These are phyloP conservation scores for Lojkania enalia DNA, from an alignment of 2,329 filamentous ascomycete species.

Conservation along the genomic window DNA sequence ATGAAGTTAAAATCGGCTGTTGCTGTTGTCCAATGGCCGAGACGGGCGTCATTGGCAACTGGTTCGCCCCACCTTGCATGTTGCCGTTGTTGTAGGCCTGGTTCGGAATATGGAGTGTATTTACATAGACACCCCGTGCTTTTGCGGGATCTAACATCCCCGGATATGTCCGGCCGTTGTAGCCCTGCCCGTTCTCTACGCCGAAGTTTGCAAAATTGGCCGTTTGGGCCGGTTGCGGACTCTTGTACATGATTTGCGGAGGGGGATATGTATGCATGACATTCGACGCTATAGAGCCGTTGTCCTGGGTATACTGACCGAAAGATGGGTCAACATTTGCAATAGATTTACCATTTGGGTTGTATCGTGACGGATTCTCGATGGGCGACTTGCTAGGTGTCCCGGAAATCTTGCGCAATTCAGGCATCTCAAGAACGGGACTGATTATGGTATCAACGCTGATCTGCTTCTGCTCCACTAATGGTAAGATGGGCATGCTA, in stretches of 20 bases:
- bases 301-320: slow-evolving; percentile 28
- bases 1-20: slow-evolving; percentile 39
- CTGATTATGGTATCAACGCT: slow-evolving; percentile 44
- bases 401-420: slow-evolving; percentile 36
- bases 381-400: slow-evolving; percentile 34
- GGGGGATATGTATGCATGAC: slow-evolving; percentile 46
- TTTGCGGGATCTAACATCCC: slow-evolving; percentile 37
- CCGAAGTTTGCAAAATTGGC: slow-evolving; percentile 28
- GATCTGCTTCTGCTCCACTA: slow-evolving; percentile 46
- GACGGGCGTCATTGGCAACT: slow-evolving; percentile 34
- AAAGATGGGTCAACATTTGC: slow-evolving; percentile 38
- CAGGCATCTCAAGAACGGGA: slow-evolving; percentile 42
- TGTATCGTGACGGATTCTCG: slow-evolving; percentile 37
- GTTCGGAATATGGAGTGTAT: slow-evolving; percentile 33
- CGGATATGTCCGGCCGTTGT: slow-evolving; percentile 39
- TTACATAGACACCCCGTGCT: slow-evolving; percentile 31
- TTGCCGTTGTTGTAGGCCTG: slow-evolving; percentile 32
- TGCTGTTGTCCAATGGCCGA: slow-evolving; percentile 33
- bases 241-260: slow-evolving; percentile 32
- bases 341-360: slow-evolving; percentile 33
- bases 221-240: slow-evolving; percentile 21
- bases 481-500: slow-evolving; percentile 72
- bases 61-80: slow-evolving; percentile 26
- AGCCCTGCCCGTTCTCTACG: slow-evolving; percentile 21
- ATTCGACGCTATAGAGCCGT: slow-evolving; percentile 19